Evolutionary conservation across 164 flowering plant species (phyloP), one percentile per base, ranked within the genome.

Genomic region (Hamamelis virginiana): DNA sequence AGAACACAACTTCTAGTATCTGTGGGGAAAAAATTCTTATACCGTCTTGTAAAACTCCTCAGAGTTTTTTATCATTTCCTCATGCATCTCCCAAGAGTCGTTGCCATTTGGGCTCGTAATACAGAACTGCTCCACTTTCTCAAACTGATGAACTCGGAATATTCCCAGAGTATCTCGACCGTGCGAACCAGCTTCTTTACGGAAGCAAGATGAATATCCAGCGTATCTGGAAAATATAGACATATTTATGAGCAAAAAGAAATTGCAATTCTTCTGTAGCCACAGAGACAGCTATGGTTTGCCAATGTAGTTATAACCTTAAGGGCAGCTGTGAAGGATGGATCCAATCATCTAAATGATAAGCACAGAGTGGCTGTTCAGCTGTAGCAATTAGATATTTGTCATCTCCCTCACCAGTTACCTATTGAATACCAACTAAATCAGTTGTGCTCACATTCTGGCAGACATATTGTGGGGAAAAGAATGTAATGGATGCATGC

Each of bases 181-280:
- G 71, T 95, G 99, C 23, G 98, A 84, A 73, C 99, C 99, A 62
- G 99, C 99, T 81, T 95, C 99, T 78, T 92, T 95, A 6, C 98
- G 90, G 81, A 95, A 95, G 76, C 99, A 95, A 38, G 97, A 85
- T 1, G 97, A 91, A 50, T 89, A 92, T 64, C 98, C 98, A 76
- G 94, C 98, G 81, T 92, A 95, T 72, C 97, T 92, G 80, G 53
- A 51, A 68, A 64, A 62, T 27, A 8, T 60, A 19, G 23, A 68
- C n/a, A 69, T 70, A 62, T 5, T 21, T 9, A 65, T 74, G 19
- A 72, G 69, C 19, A 55, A 51, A 51, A n/a, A 60, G 18, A 16
- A 64, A 46, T n/a, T 61, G 1, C 8, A 47, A 21, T 23, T 51
- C 15, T 69, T 62, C 22, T 46, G 55, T 25, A 69, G 25, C 38